Evolutionary conservation across 2,329 filamentous ascomycete genomes (phyloP), one percentile per base, ranked within the genome.

Genomic region (Penicillium capsulatum): DNA sequence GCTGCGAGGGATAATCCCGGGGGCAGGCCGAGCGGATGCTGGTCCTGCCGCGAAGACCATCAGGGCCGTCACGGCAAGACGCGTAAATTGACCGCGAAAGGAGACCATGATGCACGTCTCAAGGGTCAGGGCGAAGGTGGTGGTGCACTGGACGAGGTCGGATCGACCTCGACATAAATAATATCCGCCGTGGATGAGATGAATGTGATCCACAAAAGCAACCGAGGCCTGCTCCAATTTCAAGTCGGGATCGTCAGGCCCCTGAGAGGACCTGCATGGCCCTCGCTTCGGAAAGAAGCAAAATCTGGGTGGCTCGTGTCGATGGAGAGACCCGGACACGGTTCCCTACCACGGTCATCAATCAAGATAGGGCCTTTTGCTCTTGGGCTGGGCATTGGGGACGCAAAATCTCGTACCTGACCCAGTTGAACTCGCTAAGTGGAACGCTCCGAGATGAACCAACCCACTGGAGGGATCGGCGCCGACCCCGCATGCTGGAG

Each of bases 31-130:
- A 24, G 42, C 45, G 37, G 38, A 40, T n/a, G 20, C 36, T 4
- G 45, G 30, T 16, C 35, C 29, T 36, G 47, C 4, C 38, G 47
- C 40, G 36, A 46, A 28, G 11, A 36, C 40, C 43, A 45, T 5
- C 7, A 51, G 27, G 34, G 41, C 43, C 33, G 35, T 17, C 28
- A 51, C 31, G 29, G 17, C 22, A 17, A 40, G 27, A 33, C 36
- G 42, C 17, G 40, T 30, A 26, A 38, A 36, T 20, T 34, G 26
- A 15, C 31, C 34, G 17, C 14, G n/a, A 13, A 28, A n/a, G 8
- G 34, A 34, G 32, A 34, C 38, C 48, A 51, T 51, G 19, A 22
- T 22, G 19, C 19, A 9, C 19, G 19, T 5, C 19, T 9, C 19
- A 22, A 22, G 5, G 5, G 19, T 5, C 19, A 5, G 19, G 5